phyloP scores from a whole-genome alignment of 345 rosid genomes.

The Lumnitzera racemosa region DNA sequence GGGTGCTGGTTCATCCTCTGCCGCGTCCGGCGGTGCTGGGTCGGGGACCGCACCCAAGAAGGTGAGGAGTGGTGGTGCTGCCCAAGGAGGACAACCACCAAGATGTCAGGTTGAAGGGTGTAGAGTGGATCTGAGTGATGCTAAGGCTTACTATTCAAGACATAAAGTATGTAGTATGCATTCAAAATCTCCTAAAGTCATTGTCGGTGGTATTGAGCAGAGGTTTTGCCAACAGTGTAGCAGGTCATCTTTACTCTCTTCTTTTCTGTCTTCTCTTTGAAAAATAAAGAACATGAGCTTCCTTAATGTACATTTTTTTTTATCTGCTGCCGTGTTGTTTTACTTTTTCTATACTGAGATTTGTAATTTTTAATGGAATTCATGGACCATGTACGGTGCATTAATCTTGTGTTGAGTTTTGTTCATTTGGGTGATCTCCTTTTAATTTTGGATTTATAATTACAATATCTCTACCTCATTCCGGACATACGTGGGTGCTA shows the following conservation, averaged over 20 bases:
- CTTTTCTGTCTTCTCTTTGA: too few relatives aligned
- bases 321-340: too few relatives aligned
- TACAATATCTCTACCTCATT: too few relatives aligned
- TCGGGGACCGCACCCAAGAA: slow-evolving; percentile 21
- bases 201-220: slow-evolving; percentile 78
- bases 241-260: slow-evolving; percentile 40
- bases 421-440: too few relatives aligned
- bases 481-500: too few relatives aligned
- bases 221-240: slow-evolving; percentile 99
- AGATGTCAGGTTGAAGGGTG: slow-evolving; percentile 98
- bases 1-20: slow-evolving; percentile 35
- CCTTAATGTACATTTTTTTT: too few relatives aligned
- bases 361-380: too few relatives aligned
- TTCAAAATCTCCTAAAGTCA: slow-evolving; percentile 71
- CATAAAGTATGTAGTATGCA: slow-evolving; percentile 88
- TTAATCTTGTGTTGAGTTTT: too few relatives aligned
- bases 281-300: too few relatives aligned
- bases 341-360: too few relatives aligned
- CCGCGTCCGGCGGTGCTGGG: slow-evolving; percentile 11
- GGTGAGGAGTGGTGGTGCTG: slow-evolving; percentile 31
- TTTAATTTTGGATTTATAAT: too few relatives aligned
- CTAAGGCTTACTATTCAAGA: slow-evolving; percentile 84
- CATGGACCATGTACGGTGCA: too few relatives aligned
- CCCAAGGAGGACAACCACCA: slow-evolving; percentile 51
- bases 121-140: slow-evolving; percentile 84